Percentiles rank a stretch among this genome's conserved stretches.
These are phyloP conservation scores for Wakefieldia striispora DNA, from an alignment of 768 basidiomycete species.

Conservation along the genomic window DNA sequence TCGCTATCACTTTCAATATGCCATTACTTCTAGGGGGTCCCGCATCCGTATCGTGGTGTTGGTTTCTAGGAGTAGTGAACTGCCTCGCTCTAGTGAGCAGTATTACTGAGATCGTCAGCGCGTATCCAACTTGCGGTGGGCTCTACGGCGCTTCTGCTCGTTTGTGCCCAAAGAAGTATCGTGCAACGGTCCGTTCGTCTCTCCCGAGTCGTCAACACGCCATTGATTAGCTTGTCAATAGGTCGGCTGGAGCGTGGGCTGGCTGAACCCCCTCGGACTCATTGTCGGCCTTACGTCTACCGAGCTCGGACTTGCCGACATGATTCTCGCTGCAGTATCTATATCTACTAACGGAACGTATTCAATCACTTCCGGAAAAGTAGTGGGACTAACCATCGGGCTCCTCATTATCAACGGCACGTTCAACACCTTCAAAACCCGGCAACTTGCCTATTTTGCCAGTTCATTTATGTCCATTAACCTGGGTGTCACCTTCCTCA, in stretches of 20 bases:
- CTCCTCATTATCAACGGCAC: constrained; percentile 41
- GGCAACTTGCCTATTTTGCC: constrained; percentile 32
- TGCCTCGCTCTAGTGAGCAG: constrained; percentile 30
- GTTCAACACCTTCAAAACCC: constrained; percentile 45
- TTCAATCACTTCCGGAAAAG: constrained; percentile 36
- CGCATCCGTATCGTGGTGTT: constrained; percentile 37
- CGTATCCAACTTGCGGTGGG: constrained; percentile 31
- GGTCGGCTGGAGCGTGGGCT: constrained; percentile 30
- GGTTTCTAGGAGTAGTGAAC: constrained; percentile 29
- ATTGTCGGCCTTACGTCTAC: constrained; percentile 32
- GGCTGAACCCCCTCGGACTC: constrained; percentile 34
- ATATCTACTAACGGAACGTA: constrained; percentile 31
- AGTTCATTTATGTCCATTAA: constrained; percentile 45
- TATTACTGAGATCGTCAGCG: constrained; percentile 31
- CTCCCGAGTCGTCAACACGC: background rate
- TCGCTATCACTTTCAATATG: constrained; percentile 39
- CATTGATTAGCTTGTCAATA: constrained; percentile 2
- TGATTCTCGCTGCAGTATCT: constrained; percentile 33
- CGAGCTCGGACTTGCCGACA: constrained; percentile 35
- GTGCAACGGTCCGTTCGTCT: constrained; percentile 49
- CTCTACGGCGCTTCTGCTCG: constrained; percentile 78
- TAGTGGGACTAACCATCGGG: constrained; percentile 40
- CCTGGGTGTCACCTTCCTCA: constrained; percentile 39
- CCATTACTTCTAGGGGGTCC: constrained; percentile 38
- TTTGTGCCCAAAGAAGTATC: constrained; percentile 59